Percentiles rank a stretch among this genome's conserved stretches.
phyloP scores from a whole-genome alignment of 176 grass and related monocot genomes.

The Elymus sibiricus region DNA sequence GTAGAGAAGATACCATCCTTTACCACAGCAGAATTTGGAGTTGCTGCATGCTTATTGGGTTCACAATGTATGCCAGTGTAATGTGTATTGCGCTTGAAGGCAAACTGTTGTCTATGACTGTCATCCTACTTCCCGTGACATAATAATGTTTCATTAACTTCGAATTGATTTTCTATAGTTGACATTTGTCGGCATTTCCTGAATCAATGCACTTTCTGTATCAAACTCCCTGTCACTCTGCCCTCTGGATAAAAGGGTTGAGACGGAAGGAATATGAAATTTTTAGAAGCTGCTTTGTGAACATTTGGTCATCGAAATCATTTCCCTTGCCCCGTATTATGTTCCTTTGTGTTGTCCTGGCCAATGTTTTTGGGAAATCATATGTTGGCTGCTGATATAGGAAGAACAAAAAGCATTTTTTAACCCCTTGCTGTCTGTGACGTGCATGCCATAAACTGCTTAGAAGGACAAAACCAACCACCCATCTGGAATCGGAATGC shows the following conservation, averaged over 20 bases:
- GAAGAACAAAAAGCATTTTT: neutral
- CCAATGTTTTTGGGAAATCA: neutral
- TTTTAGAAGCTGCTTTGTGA: neutral
- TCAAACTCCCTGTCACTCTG: neutral
- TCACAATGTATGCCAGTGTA: conserved; percentile 23
- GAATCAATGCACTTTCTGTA: neutral
- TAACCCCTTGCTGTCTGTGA: neutral
- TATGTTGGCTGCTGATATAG: neutral
- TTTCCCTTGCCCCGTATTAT: no score
- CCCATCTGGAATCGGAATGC: neutral
- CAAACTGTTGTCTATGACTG: neutral
- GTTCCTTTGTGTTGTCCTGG: neutral
- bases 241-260: neutral
- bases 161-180: conserved; percentile 3
- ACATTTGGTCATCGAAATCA: no score
- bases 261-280: neutral
- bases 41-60: conserved; percentile 35
- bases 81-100: conserved; percentile 12
- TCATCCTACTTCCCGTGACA: conserved; percentile 10
- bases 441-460: neutral
- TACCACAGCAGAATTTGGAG: conserved; percentile 29
- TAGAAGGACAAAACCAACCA: neutral
- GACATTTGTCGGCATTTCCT: neutral
- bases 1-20: conserved; percentile 5
- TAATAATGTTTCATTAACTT: conserved; percentile 35